Evolutionary conservation across 257 asterid species (phyloP).

Genomic region (Linderniella brevidens): DNA sequence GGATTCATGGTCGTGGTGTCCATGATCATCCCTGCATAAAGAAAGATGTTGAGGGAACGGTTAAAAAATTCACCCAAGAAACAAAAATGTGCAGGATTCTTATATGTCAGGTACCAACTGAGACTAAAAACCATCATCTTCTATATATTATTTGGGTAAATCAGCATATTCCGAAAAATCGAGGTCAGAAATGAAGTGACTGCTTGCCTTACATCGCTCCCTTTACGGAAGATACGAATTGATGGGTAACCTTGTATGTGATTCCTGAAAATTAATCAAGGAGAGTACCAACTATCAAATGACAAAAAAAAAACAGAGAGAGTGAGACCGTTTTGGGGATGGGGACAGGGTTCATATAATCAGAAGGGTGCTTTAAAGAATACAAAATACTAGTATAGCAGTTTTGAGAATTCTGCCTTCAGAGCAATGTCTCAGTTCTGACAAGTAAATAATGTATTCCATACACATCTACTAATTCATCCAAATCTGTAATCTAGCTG

Average conservation of each 20-base stretch:
- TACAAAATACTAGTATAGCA: too few species aligned
- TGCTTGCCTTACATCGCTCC: constrained; percentile 66
- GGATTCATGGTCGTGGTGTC: constrained; percentile 91
- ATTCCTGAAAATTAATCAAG: constrained; percentile 35
- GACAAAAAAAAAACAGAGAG: neutral
- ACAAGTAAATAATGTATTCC: too few species aligned
- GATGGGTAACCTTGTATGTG: constrained; percentile 96
- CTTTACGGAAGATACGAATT: constrained; percentile 81
- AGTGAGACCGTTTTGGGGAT: neutral
- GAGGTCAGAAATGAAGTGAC: neutral
- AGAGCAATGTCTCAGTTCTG: too few species aligned
- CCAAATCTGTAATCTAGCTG: too few species aligned
- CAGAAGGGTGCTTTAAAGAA: too few species aligned
- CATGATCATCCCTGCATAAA: constrained; percentile 55
- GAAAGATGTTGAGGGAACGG: constrained; percentile 3
- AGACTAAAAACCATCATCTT: too few species aligned
- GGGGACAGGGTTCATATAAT: neutral
- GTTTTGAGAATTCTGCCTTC: too few species aligned
- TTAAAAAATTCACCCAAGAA: neutral
- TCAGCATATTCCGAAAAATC: too few species aligned
- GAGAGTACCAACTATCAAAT: neutral
- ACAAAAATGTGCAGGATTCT: neutral
- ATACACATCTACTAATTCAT: too few species aligned
- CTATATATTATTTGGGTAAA: too few species aligned
- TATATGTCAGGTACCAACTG: too few species aligned